phyloP scores from a whole-genome alignment of 2,329 filamentous ascomycete species.

The Diaporthe capsici region DNA sequence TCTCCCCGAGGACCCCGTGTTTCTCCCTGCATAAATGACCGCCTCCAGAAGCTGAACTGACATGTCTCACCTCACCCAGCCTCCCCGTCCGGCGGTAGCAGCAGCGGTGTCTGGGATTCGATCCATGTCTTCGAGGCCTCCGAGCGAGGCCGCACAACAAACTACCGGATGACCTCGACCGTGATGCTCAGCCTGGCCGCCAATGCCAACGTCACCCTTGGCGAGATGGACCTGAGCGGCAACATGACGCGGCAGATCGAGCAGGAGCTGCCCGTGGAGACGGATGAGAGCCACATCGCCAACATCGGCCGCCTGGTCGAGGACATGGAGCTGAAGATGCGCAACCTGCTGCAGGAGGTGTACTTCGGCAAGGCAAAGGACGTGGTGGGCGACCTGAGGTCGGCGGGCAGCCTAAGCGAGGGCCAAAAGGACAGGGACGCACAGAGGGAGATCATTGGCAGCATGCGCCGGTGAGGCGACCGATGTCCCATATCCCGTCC shows the following conservation, averaged over 20 bases:
- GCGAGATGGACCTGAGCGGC: slow-evolving; percentile 91
- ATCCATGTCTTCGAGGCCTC: slow-evolving; percentile 99
- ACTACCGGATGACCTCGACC: slow-evolving; percentile 98
- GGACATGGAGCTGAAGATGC: slow-evolving; percentile 99
- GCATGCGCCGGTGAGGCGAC: slow-evolving; percentile 60
- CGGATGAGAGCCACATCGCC: slow-evolving; percentile 92
- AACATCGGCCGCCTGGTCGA: slow-evolving; percentile 96
- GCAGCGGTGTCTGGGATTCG: slow-evolving; percentile 92
- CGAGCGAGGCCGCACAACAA: slow-evolving; percentile 89
- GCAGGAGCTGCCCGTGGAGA: slow-evolving; percentile 89
- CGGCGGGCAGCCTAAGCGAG: slow-evolving; percentile 86
- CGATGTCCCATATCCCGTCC: background rate
- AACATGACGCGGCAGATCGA: slow-evolving; percentile 99
- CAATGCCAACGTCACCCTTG: slow-evolving; percentile 66
- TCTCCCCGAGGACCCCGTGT: background rate
- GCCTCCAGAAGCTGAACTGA: background rate
- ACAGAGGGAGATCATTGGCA: slow-evolving; percentile 88
- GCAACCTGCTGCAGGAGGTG: slow-evolving; percentile 96
- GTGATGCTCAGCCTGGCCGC: slow-evolving; percentile 92
- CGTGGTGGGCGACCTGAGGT: slow-evolving; percentile 94
- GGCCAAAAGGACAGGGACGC: slow-evolving; percentile 85
- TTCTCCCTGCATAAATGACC: slow-evolving; percentile 22
- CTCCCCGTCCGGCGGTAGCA: slow-evolving; percentile 71
- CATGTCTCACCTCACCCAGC: slow-evolving; percentile 58
- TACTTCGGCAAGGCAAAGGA: slow-evolving; percentile 99